Percentiles rank a stretch among this genome's conserved stretches.
Evolutionary conservation across 345 rosid species (phyloP).

Genomic region (Rhodamnia rubescens): DNA sequence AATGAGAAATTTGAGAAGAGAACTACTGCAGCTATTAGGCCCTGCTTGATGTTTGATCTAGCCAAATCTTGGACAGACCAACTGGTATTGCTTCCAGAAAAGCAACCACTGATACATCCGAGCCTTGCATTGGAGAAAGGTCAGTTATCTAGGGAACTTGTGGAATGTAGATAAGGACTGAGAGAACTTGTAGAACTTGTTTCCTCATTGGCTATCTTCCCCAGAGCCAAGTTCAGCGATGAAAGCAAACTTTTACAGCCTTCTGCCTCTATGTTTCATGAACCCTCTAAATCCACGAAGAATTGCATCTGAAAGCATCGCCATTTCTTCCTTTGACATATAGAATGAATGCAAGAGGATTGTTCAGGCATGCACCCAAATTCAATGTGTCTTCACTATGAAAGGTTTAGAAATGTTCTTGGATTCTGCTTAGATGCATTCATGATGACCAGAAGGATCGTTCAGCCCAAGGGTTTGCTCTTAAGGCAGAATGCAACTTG

Average conservation of each 20-base stretch:
- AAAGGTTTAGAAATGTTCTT: slow-evolving; percentile 1
- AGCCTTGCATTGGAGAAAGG: not conserved
- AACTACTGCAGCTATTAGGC: not conserved
- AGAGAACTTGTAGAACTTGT: not conserved
- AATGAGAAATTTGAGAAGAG: not conserved
- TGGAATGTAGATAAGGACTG: not conserved
- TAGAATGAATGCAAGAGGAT: too few species aligned
- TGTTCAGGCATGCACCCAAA: too few species aligned
- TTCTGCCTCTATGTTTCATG: not conserved
- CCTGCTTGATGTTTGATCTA: not conserved
- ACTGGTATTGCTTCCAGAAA: not conserved
- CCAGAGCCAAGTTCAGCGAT: not conserved
- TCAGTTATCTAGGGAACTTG: not conserved
- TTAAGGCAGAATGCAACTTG: slow-evolving; percentile 91
- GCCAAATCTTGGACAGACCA: not conserved
- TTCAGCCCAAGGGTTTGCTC: slow-evolving; percentile 59
- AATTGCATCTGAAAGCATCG: not conserved
- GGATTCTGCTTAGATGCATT: slow-evolving; percentile 74
- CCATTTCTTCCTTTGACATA: not conserved
- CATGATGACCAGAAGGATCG: slow-evolving; percentile 70
- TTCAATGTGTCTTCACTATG: too few species aligned
- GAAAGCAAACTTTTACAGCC: not conserved
- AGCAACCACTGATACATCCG: not conserved
- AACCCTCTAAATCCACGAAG: not conserved
- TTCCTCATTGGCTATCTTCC: not conserved